Conservation (phyloP, 305 asterid species). For the Solanum hybrid region DNA sequence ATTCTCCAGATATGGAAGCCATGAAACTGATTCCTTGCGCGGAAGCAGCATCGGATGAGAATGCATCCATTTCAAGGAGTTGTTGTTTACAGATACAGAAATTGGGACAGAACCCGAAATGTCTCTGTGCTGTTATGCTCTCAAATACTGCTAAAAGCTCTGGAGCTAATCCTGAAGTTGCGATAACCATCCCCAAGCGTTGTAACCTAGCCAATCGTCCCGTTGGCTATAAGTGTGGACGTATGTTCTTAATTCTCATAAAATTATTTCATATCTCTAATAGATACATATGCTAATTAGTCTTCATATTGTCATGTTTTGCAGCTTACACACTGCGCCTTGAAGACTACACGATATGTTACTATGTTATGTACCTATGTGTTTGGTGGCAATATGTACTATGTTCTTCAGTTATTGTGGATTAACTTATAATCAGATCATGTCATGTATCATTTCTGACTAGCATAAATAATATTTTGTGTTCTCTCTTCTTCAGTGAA, state of each 20-base stretch:
- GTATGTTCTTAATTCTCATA: not conserved
- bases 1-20: conserved; percentile 15
- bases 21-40: conserved; percentile 13
- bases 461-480: not conserved
- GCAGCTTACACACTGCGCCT: conserved; percentile 26
- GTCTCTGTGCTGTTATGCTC: conserved; percentile 14
- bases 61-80: not conserved
- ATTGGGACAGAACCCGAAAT: conserved; percentile 12
- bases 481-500: not conserved
- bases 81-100: conserved; percentile 10
- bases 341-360: not conserved
- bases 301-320: not conserved
- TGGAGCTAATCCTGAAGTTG: conserved; percentile 15
- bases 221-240: conserved; percentile 19
- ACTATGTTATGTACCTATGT: not conserved
- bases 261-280: not conserved
- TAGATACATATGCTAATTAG: not conserved
- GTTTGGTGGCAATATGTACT: not conserved
- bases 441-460: not conserved
- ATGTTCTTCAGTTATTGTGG: not conserved
- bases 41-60: conserved; percentile 6
- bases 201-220: conserved; percentile 10
- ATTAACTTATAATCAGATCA: not conserved
- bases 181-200: conserved; percentile 17
- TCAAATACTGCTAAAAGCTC: conserved; percentile 10